Evolutionary conservation across 2,329 filamentous ascomycete species (phyloP).

Genomic region (Ceratocystis alfenasii): DNA sequence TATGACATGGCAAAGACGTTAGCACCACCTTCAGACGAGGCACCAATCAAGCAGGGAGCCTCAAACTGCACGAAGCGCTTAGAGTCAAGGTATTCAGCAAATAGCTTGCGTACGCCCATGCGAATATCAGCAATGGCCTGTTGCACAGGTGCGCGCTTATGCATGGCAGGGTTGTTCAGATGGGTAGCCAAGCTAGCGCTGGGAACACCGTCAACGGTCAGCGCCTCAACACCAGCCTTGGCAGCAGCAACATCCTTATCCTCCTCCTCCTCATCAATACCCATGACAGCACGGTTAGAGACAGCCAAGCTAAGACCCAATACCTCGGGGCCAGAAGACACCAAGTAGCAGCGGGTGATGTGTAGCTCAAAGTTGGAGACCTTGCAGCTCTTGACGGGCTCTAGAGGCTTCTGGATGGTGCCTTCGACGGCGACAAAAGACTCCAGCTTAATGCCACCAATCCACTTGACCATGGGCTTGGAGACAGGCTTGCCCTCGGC

Average conservation of each 20-base stretch:
- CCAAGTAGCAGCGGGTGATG: constrained; percentile 70
- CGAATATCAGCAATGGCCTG: constrained; percentile 57
- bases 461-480: constrained; percentile 92
- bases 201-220: constrained; percentile 40
- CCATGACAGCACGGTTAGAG: constrained; percentile 43
- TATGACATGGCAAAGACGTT: constrained; percentile 87
- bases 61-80: constrained; percentile 73
- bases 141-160: constrained; percentile 82
- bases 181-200: constrained; percentile 72
- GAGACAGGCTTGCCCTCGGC: constrained; percentile 54
- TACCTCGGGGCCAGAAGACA: constrained; percentile 50
- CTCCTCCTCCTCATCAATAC: constrained; percentile 47
- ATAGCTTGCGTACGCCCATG: constrained; percentile 53
- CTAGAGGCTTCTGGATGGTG: constrained; percentile 65
- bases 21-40: constrained; percentile 82
- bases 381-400: constrained; percentile 77
- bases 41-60: constrained; percentile 77
- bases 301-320: constrained; percentile 47
- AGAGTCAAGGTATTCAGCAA: constrained; percentile 65
- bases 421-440: constrained; percentile 75
- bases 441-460: constrained; percentile 61
- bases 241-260: constrained; percentile 25
- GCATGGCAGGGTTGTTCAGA: constrained; percentile 83
- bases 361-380: constrained; percentile 77
- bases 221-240: constrained; percentile 34